Evolutionary conservation across 2,329 filamentous ascomycete species (phyloP).

Genomic region (Dactylonectria macrodidyma): DNA sequence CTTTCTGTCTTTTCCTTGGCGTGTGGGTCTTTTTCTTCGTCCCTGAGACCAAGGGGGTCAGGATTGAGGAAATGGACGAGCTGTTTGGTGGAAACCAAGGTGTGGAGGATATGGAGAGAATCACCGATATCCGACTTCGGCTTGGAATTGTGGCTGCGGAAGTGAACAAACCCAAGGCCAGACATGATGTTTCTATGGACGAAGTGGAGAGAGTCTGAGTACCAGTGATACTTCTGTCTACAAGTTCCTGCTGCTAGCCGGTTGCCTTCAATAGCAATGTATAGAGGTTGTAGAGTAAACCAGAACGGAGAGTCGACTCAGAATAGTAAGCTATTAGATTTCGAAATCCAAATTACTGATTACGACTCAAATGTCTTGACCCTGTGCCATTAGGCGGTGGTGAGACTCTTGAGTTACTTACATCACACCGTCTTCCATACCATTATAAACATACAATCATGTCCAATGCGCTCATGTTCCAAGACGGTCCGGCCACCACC

Average conservation of each 20-base stretch:
- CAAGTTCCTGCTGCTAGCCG: background rate
- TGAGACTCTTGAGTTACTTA: too few species aligned
- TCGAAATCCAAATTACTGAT: too few species aligned
- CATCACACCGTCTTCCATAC: too few species aligned
- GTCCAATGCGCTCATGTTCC: too few species aligned
- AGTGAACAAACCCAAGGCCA: conserved; percentile 18
- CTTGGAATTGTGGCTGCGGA: conserved; percentile 21
- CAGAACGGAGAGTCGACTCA: too few species aligned
- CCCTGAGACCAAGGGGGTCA: conserved; percentile 26
- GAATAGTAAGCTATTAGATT: too few species aligned
- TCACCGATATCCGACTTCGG: conserved; percentile 19
- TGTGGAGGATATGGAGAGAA: conserved; percentile 24
- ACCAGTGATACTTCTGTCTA: background rate
- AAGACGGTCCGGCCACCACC: too few species aligned
- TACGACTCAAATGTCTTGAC: too few species aligned
- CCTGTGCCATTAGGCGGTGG: too few species aligned
- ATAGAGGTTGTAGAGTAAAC: too few species aligned
- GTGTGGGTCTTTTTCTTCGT: conserved; percentile 31
- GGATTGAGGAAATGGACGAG: conserved; percentile 29
- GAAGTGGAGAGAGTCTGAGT: conserved; percentile 16
- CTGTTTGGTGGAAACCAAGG: conserved; percentile 25
- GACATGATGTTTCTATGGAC: conserved; percentile 7
- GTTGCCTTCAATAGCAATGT: background rate
- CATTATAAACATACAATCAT: too few species aligned
- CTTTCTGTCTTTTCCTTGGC: conserved; percentile 27